Percentiles rank a stretch among this genome's conserved stretches.
Conservation (phyloP, 2,329 filamentous ascomycete species). For the Cadophora malorum region DNA sequence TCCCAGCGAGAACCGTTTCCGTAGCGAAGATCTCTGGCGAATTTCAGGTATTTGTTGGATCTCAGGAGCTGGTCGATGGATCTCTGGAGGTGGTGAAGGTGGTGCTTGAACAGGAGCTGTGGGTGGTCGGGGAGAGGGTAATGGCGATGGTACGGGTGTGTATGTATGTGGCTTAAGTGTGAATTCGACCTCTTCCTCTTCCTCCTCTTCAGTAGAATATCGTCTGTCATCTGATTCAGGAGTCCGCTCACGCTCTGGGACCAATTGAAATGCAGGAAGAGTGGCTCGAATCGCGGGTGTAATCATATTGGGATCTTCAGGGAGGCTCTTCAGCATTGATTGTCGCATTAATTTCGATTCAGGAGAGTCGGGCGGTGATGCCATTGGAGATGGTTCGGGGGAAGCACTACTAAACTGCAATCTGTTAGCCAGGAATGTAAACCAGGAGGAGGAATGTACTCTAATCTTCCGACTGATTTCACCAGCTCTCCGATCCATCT, state of each 20-base stretch:
- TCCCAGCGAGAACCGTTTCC: constrained; percentile 42
- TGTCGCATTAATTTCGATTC: constrained; percentile 37
- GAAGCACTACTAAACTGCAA: constrained; percentile 33
- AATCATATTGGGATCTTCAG: constrained; percentile 40
- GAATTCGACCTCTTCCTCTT: constrained; percentile 36
- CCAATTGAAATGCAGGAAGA: constrained; percentile 41
- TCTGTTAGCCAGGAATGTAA: constrained; percentile 27
- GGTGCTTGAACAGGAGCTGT: constrained; percentile 23
- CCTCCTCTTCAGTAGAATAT: constrained; percentile 21
- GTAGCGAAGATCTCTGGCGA: constrained; percentile 36
- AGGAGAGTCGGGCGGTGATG: constrained; percentile 33
- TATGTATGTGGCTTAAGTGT: constrained; percentile 45
- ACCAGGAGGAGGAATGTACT: constrained; percentile 55
- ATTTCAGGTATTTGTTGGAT: constrained; percentile 32
- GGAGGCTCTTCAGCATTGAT: constrained; percentile 42
- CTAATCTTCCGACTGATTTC: constrained; percentile 80
- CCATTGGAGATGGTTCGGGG: constrained; percentile 20
- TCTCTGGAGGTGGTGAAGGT: constrained; percentile 32
- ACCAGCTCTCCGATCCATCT: constrained; percentile 86
- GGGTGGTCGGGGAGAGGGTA: constrained; percentile 30
- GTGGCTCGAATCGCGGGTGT: constrained; percentile 42
- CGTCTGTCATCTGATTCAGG: constrained; percentile 32
- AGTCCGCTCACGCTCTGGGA: constrained; percentile 40
- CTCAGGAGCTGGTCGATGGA: constrained; percentile 19
- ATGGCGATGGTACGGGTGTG: constrained; percentile 40